Conservation (phyloP, 352 stramenopile species). For the Phytophthora pistaciae region DNA sequence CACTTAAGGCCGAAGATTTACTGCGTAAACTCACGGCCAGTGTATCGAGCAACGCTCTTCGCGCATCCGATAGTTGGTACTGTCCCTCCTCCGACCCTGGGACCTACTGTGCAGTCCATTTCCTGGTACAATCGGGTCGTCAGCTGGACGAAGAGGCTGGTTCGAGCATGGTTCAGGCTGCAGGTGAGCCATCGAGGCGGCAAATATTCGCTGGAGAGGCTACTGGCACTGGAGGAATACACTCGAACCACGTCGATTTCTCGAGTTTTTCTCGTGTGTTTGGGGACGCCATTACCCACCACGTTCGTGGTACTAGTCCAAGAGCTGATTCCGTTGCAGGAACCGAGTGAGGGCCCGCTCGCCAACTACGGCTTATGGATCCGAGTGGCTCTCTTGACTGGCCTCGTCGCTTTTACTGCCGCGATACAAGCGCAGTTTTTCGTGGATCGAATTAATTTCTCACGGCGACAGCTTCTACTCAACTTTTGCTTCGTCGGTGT, state of each 20-base stretch:
- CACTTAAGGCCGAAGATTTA: no score
- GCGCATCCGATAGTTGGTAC: no score
- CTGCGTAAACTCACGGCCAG: no score
- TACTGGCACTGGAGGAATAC: slow-evolving; percentile 15
- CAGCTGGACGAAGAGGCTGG: no score
- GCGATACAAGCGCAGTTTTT: not conserved
- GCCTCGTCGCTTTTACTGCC: not conserved
- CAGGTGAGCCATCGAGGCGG: slow-evolving; percentile 6
- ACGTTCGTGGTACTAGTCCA: not conserved
- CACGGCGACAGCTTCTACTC: not conserved
- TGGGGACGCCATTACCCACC: slow-evolving; percentile 3
- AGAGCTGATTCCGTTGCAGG: slow-evolving; percentile 16
- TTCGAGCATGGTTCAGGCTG: not conserved
- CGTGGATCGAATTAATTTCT: not conserved
- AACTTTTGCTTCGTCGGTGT: not conserved
- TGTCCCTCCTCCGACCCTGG: no score
- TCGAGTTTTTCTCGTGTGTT: not conserved
- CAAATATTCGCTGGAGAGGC: slow-evolving; percentile 4
- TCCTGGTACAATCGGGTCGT: no score
- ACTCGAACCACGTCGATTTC: not conserved
- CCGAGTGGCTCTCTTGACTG: slow-evolving; percentile 2
- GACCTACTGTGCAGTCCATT: no score
- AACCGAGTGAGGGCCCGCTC: not conserved
- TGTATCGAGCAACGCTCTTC: no score
- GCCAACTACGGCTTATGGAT: slow-evolving; percentile 21